These are phyloP conservation scores for Raddia distichophylla DNA, from an alignment of 176 grass and related monocot species.

Conservation along the genomic window DNA sequence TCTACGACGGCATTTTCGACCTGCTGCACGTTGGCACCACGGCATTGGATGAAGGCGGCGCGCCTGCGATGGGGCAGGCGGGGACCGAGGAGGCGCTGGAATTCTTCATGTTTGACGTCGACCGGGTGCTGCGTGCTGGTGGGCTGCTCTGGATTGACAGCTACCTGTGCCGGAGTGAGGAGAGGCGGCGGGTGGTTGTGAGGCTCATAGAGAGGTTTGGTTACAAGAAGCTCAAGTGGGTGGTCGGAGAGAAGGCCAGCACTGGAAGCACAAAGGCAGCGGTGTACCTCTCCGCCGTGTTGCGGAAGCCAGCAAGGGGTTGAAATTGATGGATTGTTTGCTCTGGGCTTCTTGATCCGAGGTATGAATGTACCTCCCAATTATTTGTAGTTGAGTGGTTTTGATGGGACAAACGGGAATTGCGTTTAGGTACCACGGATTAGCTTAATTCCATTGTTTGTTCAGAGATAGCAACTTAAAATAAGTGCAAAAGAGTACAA, in stretches of 20 bases:
- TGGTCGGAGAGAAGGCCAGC: conserved; percentile 60
- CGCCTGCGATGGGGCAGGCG: conserved; percentile 65
- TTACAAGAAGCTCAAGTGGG: conserved; percentile 93
- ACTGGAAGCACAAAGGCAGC: not conserved
- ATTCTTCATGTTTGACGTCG: conserved; percentile 94
- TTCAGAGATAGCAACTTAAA: conserved; percentile 28
- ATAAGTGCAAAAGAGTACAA: conserved; percentile 24
- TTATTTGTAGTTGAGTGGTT: conserved; percentile 30
- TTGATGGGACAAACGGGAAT: conserved; percentile 20
- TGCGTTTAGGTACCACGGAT: conserved; percentile 22
- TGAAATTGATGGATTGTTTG: conserved; percentile 34
- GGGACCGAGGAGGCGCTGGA: conserved; percentile 64
- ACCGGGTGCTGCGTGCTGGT: conserved; percentile 61
- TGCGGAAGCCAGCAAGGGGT: conserved; percentile 66
- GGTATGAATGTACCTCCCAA: conserved; percentile 40
- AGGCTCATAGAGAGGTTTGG: conserved; percentile 75
- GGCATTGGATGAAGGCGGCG: conserved; percentile 72
- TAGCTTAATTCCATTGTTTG: conserved; percentile 43
- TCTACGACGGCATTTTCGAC: conserved; percentile 96
- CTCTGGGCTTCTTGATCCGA: conserved; percentile 25
- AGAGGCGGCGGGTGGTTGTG: conserved; percentile 55
- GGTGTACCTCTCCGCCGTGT: conserved; percentile 64
- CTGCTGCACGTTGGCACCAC: conserved; percentile 69
- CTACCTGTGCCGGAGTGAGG: conserved; percentile 69
- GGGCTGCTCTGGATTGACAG: conserved; percentile 96